Conservation (phyloP, 2,329 filamentous ascomycete species). For the Hymenoscyphus occultus region DNA sequence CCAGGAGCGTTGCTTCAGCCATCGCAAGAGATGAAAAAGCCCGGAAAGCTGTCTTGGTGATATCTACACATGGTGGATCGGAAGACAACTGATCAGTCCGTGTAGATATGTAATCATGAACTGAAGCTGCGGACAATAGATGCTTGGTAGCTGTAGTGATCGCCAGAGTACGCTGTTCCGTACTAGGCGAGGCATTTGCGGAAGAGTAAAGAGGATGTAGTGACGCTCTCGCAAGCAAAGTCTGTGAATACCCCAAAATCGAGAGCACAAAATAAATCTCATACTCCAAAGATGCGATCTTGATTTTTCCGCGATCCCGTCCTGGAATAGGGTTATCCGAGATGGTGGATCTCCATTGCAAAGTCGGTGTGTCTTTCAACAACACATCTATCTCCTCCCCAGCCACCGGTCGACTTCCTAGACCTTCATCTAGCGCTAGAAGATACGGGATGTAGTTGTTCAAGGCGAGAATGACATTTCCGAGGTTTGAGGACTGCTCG, state of each 20-base stretch:
- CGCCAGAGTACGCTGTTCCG: constrained; percentile 65
- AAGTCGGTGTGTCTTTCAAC: constrained; percentile 56
- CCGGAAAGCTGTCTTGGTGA: constrained; percentile 50
- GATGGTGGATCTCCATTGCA: constrained; percentile 85
- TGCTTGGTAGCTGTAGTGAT: constrained; percentile 73
- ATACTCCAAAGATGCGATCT: constrained; percentile 71
- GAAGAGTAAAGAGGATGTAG: constrained; percentile 72
- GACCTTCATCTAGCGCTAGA: constrained; percentile 69
- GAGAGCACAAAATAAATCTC: constrained; percentile 79
- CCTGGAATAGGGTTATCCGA: constrained; percentile 61
- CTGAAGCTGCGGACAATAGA: constrained; percentile 72
- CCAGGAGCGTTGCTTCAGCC: constrained; percentile 85
- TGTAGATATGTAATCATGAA: constrained; percentile 69
- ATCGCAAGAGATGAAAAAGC: constrained; percentile 66
- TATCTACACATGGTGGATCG: constrained; percentile 48
- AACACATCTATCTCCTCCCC: constrained; percentile 66
- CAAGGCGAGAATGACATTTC: constrained; percentile 65
- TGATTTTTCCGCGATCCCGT: constrained; percentile 63
- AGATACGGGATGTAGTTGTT: constrained; percentile 82
- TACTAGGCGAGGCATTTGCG: constrained; percentile 55
- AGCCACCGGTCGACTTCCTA: constrained; percentile 53
- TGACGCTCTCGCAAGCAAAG: constrained; percentile 66
- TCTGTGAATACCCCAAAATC: constrained; percentile 72
- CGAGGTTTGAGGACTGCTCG: constrained; percentile 68
- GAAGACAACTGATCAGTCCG: constrained; percentile 47